Base-by-base conservation (phyloP, 176 grass and related monocot genomes). In the Oryza meridionalis region DNA sequence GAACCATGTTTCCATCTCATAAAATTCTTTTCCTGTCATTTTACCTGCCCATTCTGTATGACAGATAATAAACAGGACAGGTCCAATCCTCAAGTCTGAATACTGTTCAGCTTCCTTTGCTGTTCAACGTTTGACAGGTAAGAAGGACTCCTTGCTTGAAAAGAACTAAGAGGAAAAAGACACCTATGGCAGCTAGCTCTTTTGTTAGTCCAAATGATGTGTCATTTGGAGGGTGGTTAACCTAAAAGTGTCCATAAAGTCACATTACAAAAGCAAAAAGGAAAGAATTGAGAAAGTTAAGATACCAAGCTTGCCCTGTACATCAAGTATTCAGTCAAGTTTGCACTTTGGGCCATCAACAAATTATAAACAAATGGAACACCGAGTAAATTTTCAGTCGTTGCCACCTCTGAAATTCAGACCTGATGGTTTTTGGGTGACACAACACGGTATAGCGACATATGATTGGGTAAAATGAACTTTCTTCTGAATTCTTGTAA, bases 171-270 rank as follows among this genome's bases (percentile, higher is more conserved):
- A 62, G 58, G n/a, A 62, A 22, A 62, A 62, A 24, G 58, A 62
- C 58, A 24, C 58, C 58, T 62, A 24, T 62, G 58, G 4, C 58
- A 61, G 55, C 55, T 49, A 40, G 42, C 42, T 24, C n/a, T n/a
- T 24, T 24, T 22, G 21, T 62, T 24, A 62, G 58, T 24, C n/a
- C 58, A 62, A 24, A 62, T 62, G 58, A 24, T 24, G 58, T 62
- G 58, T 62, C 58, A 62, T 62, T 62, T 62, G 58, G 58, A 62
- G 58, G 58, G n/a, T 62, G 58, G 58, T 62, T 22, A 62, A 62
- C 21, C 58, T 62, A 11, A 62, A 62, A 62, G 58, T 62, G 58
- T 3, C 58, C n/a, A 24, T 62, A 22, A 62, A 62, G 58, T 62
- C 2, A 24, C 51, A 62, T 62, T 9, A 24, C 58, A 24, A 62